Percentiles rank a stretch among this genome's conserved stretches.
phyloP scores from a whole-genome alignment of 2,329 filamentous ascomycete species.

The Karstenula rhodostoma region DNA sequence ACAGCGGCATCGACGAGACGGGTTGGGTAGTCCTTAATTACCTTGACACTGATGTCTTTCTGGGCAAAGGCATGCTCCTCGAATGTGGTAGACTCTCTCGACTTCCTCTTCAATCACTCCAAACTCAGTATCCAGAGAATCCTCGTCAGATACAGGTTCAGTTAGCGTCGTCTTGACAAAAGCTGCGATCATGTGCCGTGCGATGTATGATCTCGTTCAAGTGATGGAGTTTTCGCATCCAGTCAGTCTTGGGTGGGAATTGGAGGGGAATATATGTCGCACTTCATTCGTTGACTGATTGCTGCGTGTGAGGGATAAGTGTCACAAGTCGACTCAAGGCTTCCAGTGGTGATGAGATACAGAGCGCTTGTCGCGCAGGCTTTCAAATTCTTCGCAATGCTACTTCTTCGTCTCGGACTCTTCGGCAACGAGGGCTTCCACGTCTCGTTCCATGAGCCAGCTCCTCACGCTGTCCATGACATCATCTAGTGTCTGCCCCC shows the following conservation, averaged over 20 bases:
- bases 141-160: slow-evolving; percentile 27
- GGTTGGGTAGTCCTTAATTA: slow-evolving; percentile 31
- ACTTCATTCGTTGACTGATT: background rate
- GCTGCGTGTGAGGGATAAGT: background rate
- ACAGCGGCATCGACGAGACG: slow-evolving; percentile 21
- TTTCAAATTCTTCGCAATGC: slow-evolving; percentile 8
- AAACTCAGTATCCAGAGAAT: slow-evolving; percentile 48
- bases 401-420: slow-evolving; percentile 35
- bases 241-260: no score
- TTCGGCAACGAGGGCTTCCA: slow-evolving; percentile 69
- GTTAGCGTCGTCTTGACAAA: background rate
- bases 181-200: background rate
- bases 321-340: background rate
- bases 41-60: slow-evolving; percentile 27
- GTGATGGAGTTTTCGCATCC: background rate
- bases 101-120: slow-evolving; percentile 63
- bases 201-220: background rate
- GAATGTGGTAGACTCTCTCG: slow-evolving; percentile 57
- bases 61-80: slow-evolving; percentile 28
- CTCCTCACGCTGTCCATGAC: slow-evolving; percentile 80
- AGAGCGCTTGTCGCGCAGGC: background rate
- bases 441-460: slow-evolving; percentile 79
- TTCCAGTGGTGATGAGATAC: background rate
- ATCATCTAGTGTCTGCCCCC: slow-evolving; percentile 74
- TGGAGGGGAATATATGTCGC: background rate